phyloP scores from a whole-genome alignment of 495 filamentous ascomycete species.

The Neurospora tetraspora region DNA sequence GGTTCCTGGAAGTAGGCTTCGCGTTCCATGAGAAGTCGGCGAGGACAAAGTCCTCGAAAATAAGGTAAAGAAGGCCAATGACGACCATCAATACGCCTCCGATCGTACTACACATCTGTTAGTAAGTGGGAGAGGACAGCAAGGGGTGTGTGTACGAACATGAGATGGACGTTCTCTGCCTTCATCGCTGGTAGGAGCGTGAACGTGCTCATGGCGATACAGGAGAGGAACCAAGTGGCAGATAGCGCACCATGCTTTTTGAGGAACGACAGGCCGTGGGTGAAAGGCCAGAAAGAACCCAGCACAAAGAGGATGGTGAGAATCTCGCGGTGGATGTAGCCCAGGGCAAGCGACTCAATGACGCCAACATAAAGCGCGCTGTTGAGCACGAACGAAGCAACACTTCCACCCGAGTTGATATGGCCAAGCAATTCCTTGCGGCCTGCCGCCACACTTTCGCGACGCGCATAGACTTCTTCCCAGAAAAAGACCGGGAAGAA shows the following conservation, averaged over 20 bases:
- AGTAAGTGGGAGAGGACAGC: conserved; percentile 12
- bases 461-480: conserved; percentile 85
- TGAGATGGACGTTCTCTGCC: conserved; percentile 62
- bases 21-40: conserved; percentile 28
- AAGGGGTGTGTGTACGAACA: conserved; percentile 44
- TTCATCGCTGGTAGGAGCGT: conserved; percentile 84
- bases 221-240: conserved; percentile 65
- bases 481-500: conserved; percentile 91
- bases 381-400: conserved; percentile 51
- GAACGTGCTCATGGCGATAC: conserved; percentile 77
- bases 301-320: conserved; percentile 71
- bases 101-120: conserved; percentile 45
- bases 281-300: conserved; percentile 66
- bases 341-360: conserved; percentile 66
- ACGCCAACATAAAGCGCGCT: conserved; percentile 56
- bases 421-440: conserved; percentile 58
- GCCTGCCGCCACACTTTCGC: conserved; percentile 59
- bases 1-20: conserved; percentile 18
- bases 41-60: conserved; percentile 66
- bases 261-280: conserved; percentile 66
- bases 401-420: conserved; percentile 45
- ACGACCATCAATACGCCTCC: conserved; percentile 72
- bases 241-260: conserved; percentile 50
- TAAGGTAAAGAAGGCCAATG: conserved; percentile 69
- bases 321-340: conserved; percentile 85